A percentile compares a stretch with the other conserved stretches of the same genome.
phyloP scores from a whole-genome alignment of 1,284 basidiomycete species.

The Leccinum subrobustum region DNA sequence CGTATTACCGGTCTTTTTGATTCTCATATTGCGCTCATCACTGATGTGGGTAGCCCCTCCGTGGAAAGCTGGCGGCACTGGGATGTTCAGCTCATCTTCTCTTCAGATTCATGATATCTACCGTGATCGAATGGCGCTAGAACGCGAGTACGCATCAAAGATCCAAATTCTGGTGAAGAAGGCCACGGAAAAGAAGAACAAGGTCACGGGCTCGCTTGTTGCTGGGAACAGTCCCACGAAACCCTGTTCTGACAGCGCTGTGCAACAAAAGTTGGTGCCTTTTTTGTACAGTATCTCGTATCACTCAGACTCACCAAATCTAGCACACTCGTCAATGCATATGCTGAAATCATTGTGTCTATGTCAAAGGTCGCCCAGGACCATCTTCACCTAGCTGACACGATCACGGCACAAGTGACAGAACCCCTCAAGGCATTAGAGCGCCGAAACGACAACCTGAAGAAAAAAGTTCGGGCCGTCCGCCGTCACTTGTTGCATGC shows the following conservation, averaged over 20 bases:
- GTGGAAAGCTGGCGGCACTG: neutral
- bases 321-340: slow-evolving; percentile 70
- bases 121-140: slow-evolving; percentile 60
- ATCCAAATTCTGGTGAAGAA: slow-evolving; percentile 64
- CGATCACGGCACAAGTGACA: slow-evolving; percentile 55
- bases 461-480: slow-evolving; percentile 54
- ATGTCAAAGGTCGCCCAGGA: slow-evolving; percentile 62
- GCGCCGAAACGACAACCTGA: slow-evolving; percentile 60
- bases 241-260: slow-evolving; percentile 50
- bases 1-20: slow-evolving; percentile 52
- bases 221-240: slow-evolving; percentile 70
- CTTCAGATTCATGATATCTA: slow-evolving; percentile 69
- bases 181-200: slow-evolving; percentile 67
- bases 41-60: slow-evolving; percentile 47
- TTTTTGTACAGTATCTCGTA: neutral
- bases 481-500: slow-evolving; percentile 1
- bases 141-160: slow-evolving; percentile 74
- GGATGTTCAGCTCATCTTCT: slow-evolving; percentile 6
- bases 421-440: slow-evolving; percentile 64
- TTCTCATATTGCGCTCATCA: slow-evolving; percentile 60
- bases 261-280: slow-evolving; percentile 55
- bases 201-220: slow-evolving; percentile 52
- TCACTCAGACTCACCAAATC: slow-evolving; percentile 8
- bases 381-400: slow-evolving; percentile 66
- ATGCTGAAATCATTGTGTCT: slow-evolving; percentile 62